Evolutionary conservation across 768 basidiomycete species (phyloP).

Genomic region (Galerina marginata): DNA sequence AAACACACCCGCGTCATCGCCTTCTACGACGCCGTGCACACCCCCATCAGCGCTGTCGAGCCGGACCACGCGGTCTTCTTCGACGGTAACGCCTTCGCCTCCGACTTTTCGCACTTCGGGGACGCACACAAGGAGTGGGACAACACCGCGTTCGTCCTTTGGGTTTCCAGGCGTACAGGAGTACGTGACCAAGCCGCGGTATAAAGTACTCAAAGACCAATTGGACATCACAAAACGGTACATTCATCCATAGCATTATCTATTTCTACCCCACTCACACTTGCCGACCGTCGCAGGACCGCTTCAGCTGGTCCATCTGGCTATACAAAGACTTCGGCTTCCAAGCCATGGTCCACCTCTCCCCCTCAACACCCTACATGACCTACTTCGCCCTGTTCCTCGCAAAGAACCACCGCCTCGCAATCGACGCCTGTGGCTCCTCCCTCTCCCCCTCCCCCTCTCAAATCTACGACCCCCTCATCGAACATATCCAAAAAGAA

Average conservation of each 20-base stretch:
- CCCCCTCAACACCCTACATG: constrained; percentile 23
- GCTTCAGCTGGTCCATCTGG: constrained; percentile 84
- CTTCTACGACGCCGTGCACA: constrained; percentile 60
- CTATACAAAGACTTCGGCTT: constrained; percentile 47
- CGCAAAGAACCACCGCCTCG: too few species aligned
- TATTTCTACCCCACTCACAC: constrained; percentile 16
- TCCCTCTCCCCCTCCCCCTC: too few species aligned
- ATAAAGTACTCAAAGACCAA: too few species aligned
- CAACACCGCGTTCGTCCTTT: too few species aligned
- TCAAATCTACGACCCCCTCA: constrained; percentile 49
- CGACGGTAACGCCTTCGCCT: too few species aligned
- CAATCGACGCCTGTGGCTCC: constrained; percentile 74
- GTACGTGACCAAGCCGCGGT: too few species aligned
- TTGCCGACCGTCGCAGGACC: constrained; percentile 70
- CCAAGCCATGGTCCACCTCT: too few species aligned
- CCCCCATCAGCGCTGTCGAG: constrained; percentile 67
- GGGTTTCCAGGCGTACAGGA: too few species aligned
- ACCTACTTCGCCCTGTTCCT: constrained; percentile 58
- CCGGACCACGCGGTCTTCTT: constrained; percentile 69
- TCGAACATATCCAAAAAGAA: constrained; percentile 61
- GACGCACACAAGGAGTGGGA: too few species aligned
- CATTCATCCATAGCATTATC: too few species aligned
- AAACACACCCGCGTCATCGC: constrained; percentile 64
- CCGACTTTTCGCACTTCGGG: too few species aligned
- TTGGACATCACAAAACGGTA: too few species aligned